These are phyloP conservation scores for Baeospora myosura DNA, from an alignment of 1,284 basidiomycete genomes.

Conservation along the genomic window DNA sequence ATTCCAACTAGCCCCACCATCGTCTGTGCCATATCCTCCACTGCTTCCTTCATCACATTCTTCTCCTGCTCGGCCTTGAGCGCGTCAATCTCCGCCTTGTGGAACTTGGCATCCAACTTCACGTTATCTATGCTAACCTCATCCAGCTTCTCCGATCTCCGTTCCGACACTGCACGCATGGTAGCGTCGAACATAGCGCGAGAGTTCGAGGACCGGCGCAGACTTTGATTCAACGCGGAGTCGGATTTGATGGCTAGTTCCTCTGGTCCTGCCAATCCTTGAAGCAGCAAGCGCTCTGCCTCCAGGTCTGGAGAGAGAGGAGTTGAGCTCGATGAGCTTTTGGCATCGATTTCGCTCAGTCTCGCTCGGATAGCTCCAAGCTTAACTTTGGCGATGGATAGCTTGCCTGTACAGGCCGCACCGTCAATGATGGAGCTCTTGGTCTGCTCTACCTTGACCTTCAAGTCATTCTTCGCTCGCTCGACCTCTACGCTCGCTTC, in stretches of 20 bases:
- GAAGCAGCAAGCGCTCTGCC: constrained; percentile 68
- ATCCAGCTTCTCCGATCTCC: constrained; percentile 74
- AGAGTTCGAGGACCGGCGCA: constrained; percentile 69
- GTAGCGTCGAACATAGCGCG: constrained; percentile 78
- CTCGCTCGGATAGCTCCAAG: constrained; percentile 60
- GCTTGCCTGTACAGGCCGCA: constrained; percentile 66
- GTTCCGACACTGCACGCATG: constrained; percentile 72
- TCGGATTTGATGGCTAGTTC: constrained; percentile 59
- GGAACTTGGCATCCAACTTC: constrained; percentile 61
- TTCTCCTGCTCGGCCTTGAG: constrained; percentile 65
- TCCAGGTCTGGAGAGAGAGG: constrained; percentile 53
- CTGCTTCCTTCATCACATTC: constrained; percentile 57
- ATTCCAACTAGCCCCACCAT: constrained; percentile 69
- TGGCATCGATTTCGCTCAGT: constrained; percentile 56
- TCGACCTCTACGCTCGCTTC: constrained; percentile 67
- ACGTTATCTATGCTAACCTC: constrained; percentile 66
- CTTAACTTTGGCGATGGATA: constrained; percentile 70
- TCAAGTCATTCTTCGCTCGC: constrained; percentile 63
- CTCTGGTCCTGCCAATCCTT: constrained; percentile 63
- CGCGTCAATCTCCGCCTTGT: constrained; percentile 68
- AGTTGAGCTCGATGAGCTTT: constrained; percentile 29
- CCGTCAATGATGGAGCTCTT: constrained; percentile 70
- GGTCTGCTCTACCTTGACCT: constrained; percentile 60
- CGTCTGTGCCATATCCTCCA: constrained; percentile 60
- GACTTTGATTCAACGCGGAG: constrained; percentile 50